phyloP scores from a whole-genome alignment of 306 rosid species.

The Prunus davidiana region DNA sequence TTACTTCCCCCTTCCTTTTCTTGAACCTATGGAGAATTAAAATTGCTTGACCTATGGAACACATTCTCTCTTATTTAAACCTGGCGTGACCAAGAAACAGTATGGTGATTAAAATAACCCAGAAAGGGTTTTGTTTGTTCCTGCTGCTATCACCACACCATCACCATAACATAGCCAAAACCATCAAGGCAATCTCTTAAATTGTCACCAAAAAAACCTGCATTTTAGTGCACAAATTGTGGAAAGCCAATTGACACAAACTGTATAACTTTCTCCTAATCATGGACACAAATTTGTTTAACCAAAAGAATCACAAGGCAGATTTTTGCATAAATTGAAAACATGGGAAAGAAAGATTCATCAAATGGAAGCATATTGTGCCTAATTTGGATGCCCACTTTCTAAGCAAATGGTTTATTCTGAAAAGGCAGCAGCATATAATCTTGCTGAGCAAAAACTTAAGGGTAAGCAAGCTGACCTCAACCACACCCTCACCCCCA shows the following conservation, averaged over 20 bases:
- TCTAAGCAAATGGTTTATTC: no score
- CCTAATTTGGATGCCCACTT: no score
- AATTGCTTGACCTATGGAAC: not conserved
- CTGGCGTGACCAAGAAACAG: not conserved
- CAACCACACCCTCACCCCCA: not conserved
- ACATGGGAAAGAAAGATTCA: no score
- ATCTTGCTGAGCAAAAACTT: not conserved
- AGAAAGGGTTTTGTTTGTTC: not conserved
- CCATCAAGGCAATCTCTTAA: not conserved
- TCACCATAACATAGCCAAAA: not conserved
- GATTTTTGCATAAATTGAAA: no score
- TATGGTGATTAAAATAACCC: not conserved
- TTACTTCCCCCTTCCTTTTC: not conserved
- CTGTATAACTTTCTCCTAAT: no score
- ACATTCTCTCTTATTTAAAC: not conserved
- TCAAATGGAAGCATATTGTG: no score
- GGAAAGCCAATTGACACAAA: not conserved
- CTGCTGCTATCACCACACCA: no score
- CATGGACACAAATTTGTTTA: no score
- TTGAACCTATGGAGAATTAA: not conserved
- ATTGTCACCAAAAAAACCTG: not conserved
- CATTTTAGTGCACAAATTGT: not conserved
- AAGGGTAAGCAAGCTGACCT: conserved; percentile 7
- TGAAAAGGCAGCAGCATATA: no score
- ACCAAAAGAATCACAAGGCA: no score